phyloP scores from a whole-genome alignment of 306 rosid genomes.

The Biancaea sappan region DNA sequence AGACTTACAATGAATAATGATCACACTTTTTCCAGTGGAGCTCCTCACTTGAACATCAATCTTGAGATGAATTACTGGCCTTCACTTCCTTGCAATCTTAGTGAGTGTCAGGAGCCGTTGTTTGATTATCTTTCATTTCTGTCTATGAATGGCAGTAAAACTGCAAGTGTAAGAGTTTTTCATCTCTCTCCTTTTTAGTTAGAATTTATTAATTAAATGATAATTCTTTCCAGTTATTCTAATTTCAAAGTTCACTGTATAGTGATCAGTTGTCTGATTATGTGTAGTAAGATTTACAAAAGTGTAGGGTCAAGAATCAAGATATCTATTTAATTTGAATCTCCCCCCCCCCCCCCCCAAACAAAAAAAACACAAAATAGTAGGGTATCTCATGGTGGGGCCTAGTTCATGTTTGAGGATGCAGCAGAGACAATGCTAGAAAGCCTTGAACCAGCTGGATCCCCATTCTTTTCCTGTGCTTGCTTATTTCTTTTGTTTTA shows the following conservation, averaged over 20 bases:
- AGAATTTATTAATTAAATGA: neutral
- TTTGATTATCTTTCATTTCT: constrained; percentile 58
- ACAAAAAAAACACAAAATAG: too few species aligned
- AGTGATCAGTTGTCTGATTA: constrained; percentile 1
- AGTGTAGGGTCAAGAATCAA: constrained; percentile 5
- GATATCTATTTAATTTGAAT: constrained; percentile 5
- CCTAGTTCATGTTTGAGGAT: neutral
- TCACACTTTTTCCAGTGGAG: constrained; percentile 54
- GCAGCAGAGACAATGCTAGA: neutral
- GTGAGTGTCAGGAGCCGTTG: constrained; percentile 80
- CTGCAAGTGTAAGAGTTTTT: constrained; percentile 58
- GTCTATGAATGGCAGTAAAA: constrained; percentile 66
- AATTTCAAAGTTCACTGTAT: neutral
- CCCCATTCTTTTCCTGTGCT: neutral
- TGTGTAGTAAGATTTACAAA: neutral
- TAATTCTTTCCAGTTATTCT: neutral
- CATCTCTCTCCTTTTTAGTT: constrained; percentile 3
- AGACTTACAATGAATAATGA: constrained; percentile 37
- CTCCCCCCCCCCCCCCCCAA: neutral
- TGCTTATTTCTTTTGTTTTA: neutral
- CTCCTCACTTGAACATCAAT: constrained; percentile 83
- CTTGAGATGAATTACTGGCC: constrained; percentile 93
- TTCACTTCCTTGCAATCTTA: constrained; percentile 83
- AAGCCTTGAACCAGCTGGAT: constrained; percentile 2
- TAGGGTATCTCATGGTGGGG: neutral